Percentiles rank a stretch among this genome's conserved stretches.
phyloP scores from a whole-genome alignment of 2,329 filamentous ascomycete species.

The Ophiostoma novo-ulmi region DNA sequence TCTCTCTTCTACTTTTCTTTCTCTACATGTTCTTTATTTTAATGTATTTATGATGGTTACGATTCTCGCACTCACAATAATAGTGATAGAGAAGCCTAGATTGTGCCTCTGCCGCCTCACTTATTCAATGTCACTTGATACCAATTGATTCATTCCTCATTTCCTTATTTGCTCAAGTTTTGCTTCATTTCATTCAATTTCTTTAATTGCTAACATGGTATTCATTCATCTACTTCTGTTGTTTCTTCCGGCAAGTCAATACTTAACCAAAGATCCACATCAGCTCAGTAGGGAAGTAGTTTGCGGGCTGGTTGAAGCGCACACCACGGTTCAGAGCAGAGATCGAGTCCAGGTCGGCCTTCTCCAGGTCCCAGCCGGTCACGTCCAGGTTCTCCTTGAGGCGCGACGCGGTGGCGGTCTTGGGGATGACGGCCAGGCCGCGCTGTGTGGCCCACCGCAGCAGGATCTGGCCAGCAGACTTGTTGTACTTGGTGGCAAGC shows the following conservation, averaged over 20 bases:
- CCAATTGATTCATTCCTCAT: neutral
- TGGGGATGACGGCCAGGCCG: slow-evolving; percentile 72
- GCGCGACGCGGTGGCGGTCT: slow-evolving; percentile 50
- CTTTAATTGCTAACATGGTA: neutral
- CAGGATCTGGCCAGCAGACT: slow-evolving; percentile 73
- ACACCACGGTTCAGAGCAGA: slow-evolving; percentile 48
- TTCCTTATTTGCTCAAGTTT: neutral
- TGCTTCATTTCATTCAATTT: neutral
- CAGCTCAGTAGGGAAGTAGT: slow-evolving; percentile 51
- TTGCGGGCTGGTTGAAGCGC: slow-evolving; percentile 56
- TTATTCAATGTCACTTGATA: neutral
- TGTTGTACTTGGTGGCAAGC: slow-evolving; percentile 64
- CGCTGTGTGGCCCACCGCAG: slow-evolving; percentile 84
- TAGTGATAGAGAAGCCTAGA: neutral
- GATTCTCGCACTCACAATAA: neutral
- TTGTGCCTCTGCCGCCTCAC: neutral
- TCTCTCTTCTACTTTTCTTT: neutral
- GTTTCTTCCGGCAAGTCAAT: neutral
- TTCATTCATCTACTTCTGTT: neutral
- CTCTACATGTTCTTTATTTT: neutral
- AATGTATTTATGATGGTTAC: neutral
- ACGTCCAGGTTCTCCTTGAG: slow-evolving; percentile 54
- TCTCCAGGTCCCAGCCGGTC: slow-evolving; percentile 48
- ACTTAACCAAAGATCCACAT: slow-evolving; percentile 54
- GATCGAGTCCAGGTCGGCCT: slow-evolving; percentile 54